These are phyloP conservation scores for Eremochloa ophiuroides DNA, from an alignment of 176 grass and related monocot species.

Conservation along the genomic window DNA sequence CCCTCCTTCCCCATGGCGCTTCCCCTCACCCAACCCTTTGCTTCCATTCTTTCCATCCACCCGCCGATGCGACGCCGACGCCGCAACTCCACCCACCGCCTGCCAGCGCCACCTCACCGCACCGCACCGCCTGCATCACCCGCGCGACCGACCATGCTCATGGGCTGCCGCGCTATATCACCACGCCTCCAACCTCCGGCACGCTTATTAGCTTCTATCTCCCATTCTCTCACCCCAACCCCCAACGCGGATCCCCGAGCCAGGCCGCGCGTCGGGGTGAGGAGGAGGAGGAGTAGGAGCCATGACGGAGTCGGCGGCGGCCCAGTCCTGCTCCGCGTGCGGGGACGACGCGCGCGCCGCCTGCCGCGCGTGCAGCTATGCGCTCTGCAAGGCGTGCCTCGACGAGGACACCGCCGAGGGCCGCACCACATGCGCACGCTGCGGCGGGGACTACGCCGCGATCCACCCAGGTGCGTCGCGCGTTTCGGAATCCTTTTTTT, in stretches of 20 bases:
- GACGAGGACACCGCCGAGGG: slow-evolving; percentile 74
- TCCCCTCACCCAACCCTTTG: slow-evolving; percentile 55
- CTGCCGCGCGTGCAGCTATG: slow-evolving; percentile 80
- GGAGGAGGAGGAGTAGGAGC: slow-evolving; percentile 6
- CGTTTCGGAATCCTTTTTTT: neutral
- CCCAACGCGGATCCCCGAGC: neutral
- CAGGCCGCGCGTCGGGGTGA: slow-evolving; percentile 9
- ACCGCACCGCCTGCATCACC: slow-evolving; percentile 12
- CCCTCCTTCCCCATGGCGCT: neutral
- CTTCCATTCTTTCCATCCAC: slow-evolving; percentile 96
- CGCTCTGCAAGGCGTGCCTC: slow-evolving; percentile 78
- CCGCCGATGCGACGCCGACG: slow-evolving; percentile 81
- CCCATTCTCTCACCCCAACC: slow-evolving; percentile 1
- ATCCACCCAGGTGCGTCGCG: slow-evolving; percentile 32
- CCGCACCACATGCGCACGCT: slow-evolving; percentile 62
- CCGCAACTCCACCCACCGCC: slow-evolving; percentile 52
- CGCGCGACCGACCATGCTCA: neutral
- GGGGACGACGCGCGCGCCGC: slow-evolving; percentile 71
- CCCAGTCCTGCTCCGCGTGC: slow-evolving; percentile 63
- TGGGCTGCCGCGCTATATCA: slow-evolving; percentile 34
- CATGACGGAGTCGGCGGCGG: slow-evolving; percentile 46
- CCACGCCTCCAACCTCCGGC: slow-evolving; percentile 51
- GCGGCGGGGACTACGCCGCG: slow-evolving; percentile 57
- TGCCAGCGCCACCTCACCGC: slow-evolving; percentile 44
- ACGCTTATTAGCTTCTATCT: slow-evolving; percentile 40